Percentiles rank a stretch among this genome's conserved stretches.
phyloP scores from a whole-genome alignment of 2,329 filamentous ascomycete species.

The Trichoderma pleuroti region DNA sequence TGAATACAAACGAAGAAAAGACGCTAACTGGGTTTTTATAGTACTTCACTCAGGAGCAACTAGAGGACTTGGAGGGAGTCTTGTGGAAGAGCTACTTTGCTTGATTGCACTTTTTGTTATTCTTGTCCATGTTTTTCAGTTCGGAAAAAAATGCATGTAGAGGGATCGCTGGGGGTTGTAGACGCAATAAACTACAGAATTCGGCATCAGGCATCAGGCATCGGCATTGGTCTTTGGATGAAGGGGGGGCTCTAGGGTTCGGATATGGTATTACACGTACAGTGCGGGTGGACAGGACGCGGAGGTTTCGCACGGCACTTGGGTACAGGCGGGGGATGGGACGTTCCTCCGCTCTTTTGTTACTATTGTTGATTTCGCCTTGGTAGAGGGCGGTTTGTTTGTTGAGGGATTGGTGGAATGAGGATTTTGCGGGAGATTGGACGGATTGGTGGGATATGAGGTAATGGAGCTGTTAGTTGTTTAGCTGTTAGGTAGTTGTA shows the following conservation, averaged over 20 bases:
- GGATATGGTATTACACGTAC: neutral
- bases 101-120: constrained; percentile 35
- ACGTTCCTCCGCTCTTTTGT: neutral
- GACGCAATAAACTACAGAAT: neutral
- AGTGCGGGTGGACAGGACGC: neutral
- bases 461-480: neutral
- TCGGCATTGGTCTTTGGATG: neutral
- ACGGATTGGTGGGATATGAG: neutral
- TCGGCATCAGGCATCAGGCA: neutral
- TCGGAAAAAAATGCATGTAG: neutral
- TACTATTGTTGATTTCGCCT: neutral
- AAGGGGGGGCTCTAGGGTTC: neutral
- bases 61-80: constrained; percentile 93
- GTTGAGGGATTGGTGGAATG: neutral
- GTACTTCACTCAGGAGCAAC: constrained; percentile 85
- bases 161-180: neutral
- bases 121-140: neutral
- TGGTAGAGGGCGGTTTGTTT: neutral
- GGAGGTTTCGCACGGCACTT: neutral
- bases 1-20: neutral
- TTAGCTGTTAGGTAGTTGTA: neutral
- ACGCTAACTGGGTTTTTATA: constrained; percentile 29
- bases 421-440: neutral
- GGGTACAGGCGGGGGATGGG: neutral
- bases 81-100: constrained; percentile 99